Evolutionary conservation across 768 basidiomycete genomes (phyloP).

Genomic region (Hygrocybe punicea): DNA sequence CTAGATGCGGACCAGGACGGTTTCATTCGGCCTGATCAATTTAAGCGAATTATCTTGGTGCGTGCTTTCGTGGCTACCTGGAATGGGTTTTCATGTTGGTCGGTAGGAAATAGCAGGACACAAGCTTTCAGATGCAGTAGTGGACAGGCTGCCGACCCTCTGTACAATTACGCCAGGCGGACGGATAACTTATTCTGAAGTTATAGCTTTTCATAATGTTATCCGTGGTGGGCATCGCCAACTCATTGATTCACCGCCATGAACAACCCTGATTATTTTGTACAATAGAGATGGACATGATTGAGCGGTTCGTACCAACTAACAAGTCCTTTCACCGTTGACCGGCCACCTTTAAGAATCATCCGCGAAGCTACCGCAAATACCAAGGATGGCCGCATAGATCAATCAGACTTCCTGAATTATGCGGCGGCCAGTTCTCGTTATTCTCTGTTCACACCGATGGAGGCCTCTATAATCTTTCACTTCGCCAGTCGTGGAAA

Average conservation of each 20-base stretch:
- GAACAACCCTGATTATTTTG: conserved; percentile 3
- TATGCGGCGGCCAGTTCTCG: conserved; percentile 82
- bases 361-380: conserved; percentile 87
- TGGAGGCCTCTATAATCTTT: conserved; percentile 98
- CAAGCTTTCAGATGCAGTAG: conserved; percentile 91
- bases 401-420: conserved; percentile 92
- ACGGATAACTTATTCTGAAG: conserved; percentile 93
- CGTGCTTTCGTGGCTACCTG: conserved; percentile 25
- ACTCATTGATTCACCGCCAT: neutral
- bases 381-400: conserved; percentile 93
- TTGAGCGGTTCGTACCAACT: conserved; percentile 61
- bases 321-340: neutral
- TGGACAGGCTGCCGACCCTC: conserved; percentile 88
- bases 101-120: conserved; percentile 90
- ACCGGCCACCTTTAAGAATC: conserved; percentile 47
- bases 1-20: conserved; percentile 90
- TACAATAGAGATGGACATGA: conserved; percentile 88
- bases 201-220: conserved; percentile 95
- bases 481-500: conserved; percentile 91
- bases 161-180: conserved; percentile 86
- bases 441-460: conserved; percentile 93
- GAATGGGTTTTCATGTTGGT: neutral
- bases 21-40: conserved; percentile 89
- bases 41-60: conserved; percentile 92
- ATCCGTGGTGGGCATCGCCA: conserved; percentile 60